These are phyloP conservation scores for Fistulina hepatica DNA, from an alignment of 1,284 basidiomycete genomes.

Conservation along the genomic window DNA sequence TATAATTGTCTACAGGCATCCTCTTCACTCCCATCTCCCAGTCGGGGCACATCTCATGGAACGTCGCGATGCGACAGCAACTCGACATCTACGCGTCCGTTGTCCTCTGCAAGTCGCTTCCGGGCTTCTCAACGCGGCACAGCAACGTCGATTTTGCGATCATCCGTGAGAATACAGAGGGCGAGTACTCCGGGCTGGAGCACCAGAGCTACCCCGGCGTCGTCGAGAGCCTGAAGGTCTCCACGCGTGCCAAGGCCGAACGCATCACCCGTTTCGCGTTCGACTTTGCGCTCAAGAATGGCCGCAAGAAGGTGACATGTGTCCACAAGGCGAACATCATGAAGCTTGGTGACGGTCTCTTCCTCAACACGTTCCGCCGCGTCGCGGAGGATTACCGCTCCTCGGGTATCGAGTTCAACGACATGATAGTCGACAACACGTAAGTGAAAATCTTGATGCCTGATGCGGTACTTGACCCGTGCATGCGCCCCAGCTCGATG, in stretches of 20 bases:
- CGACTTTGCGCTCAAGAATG: slow-evolving; percentile 86
- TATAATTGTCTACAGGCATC: slow-evolving; percentile 24
- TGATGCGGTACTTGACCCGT: slow-evolving; percentile 49
- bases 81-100: slow-evolving; percentile 99
- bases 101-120: slow-evolving; percentile 90
- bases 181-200: slow-evolving; percentile 99
- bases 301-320: slow-evolving; percentile 89
- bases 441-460: no score
- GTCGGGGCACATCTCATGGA: slow-evolving; percentile 98
- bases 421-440: slow-evolving; percentile 96
- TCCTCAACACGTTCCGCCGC: slow-evolving; percentile 93
- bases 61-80: slow-evolving; percentile 92
- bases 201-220: slow-evolving; percentile 95
- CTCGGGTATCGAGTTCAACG: slow-evolving; percentile 89
- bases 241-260: slow-evolving; percentile 98
- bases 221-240: slow-evolving; percentile 99
- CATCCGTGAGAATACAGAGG: slow-evolving; percentile 99
- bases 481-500: slow-evolving; percentile 1
- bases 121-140: slow-evolving; percentile 97
- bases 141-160: slow-evolving; percentile 97
- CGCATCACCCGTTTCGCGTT: slow-evolving; percentile 98
- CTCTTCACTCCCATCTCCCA: slow-evolving; percentile 21
- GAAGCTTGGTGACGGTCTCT: slow-evolving; percentile 99
- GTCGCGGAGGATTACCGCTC: slow-evolving; percentile 97
- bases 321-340: slow-evolving; percentile 99